Evolutionary conservation across 140 eudicot genomes (phyloP).

Genomic region (Cichorium intybus): DNA sequence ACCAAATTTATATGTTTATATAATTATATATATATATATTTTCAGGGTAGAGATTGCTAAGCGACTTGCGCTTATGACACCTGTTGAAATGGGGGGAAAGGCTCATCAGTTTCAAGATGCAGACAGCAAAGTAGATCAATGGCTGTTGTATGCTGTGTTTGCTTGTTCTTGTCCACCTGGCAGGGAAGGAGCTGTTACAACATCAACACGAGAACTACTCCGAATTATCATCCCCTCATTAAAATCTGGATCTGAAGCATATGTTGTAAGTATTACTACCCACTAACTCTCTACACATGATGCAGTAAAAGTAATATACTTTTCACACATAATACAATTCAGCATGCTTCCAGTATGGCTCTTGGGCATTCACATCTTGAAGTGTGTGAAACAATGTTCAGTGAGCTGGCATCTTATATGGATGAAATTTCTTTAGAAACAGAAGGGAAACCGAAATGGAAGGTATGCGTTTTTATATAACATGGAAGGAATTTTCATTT

Average conservation of each 20-base stretch:
- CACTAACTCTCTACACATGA: neutral
- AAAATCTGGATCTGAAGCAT: constrained; percentile 82
- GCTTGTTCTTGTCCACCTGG: constrained; percentile 86
- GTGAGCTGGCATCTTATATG: constrained; percentile 78
- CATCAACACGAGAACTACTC: constrained; percentile 70
- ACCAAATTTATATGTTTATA: too few relatives aligned
- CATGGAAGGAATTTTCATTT: too few relatives aligned
- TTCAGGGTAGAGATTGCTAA: constrained; percentile 74
- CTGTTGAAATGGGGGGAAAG: constrained; percentile 89
- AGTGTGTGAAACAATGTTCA: constrained; percentile 84
- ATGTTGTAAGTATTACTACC: constrained; percentile 55
- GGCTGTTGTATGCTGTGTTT: constrained; percentile 97
- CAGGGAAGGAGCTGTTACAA: constrained; percentile 60
- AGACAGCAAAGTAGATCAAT: constrained; percentile 84
- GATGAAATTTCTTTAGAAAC: constrained; percentile 82
- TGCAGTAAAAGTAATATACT: neutral
- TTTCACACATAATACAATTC: constrained; percentile 22
- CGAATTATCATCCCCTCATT: constrained; percentile 80
- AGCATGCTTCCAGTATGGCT: constrained; percentile 90
- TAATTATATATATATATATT: constrained; percentile 11
- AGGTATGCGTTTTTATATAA: constrained; percentile 65
- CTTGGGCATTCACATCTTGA: constrained; percentile 91
- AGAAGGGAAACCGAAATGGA: constrained; percentile 92
- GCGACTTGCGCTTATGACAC: constrained; percentile 87
- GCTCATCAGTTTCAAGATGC: constrained; percentile 81